Base-by-base conservation (phyloP, 768 basidiomycete genomes). In the Mycena sanguinolenta region DNA sequence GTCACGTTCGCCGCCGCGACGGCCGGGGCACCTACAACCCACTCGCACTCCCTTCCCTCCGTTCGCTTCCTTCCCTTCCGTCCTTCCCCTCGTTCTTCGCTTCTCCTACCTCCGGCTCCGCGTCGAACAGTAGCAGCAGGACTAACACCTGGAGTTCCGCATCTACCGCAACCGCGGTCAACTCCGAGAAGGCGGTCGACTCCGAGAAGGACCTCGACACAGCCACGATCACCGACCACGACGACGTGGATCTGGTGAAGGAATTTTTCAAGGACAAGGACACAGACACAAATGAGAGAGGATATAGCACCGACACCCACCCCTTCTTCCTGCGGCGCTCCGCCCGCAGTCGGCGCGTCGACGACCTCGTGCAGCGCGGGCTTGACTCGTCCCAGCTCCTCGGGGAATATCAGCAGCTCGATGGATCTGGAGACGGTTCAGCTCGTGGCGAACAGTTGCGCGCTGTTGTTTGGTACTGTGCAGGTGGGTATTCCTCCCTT, bases 311-410 rank as follows among this genome's bases (percentile, higher is more conserved):
- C 46, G 59, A 61, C 50, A 65, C 65, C 19, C 58, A 60, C n/a
- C 72, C 72, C 5, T 25, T 64, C 65, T 73, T 67, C 68, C 68
- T 73, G n/a, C 67, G 68, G 21, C 72, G 72, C 49, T 50, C 25
- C 49, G 49, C 49, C 9, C 8, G 14, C 2, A 13, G 23, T 12
- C 49, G 49, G 23, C 49, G 49, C 23, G 23, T 38, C 17, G 72
- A 73, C 65, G 64, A 69, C 39, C 23, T 50, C 23, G 12, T 50
- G 23, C 49, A 50, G 25, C 68, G 57, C 54, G 67, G 68, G 25
- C 72, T 52, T 39, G 68, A 70, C 36, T 57, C 64, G 17, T 58
- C 65, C 8, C n/a, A 38, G 4, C 50, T 50, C 23, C 49, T 50
- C n/a, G 10, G n/a, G 10, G 7, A 50, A 19, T n/a, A 50, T 50